Conservation (phyloP, 139 green algal species). For the Auxenochlorella pyrenoidosa region DNA sequence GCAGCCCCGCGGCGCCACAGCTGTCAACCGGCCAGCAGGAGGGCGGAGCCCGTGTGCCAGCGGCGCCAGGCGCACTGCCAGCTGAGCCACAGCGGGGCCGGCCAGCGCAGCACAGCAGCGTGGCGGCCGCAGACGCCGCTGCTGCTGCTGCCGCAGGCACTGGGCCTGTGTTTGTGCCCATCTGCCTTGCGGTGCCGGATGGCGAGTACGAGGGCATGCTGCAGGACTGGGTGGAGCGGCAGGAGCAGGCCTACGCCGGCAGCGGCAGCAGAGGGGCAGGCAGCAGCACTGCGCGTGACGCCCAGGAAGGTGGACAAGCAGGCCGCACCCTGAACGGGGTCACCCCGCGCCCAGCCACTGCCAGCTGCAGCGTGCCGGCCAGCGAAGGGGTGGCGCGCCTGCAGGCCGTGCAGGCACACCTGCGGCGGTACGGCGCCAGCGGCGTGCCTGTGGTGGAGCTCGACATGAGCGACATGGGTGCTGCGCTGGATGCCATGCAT, state of each 20-base stretch:
- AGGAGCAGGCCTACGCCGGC: slow-evolving; percentile 15
- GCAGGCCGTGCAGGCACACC: slow-evolving; percentile 67
- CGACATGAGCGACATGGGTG: slow-evolving; percentile 54
- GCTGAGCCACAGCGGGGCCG: not conserved
- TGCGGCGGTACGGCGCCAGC: slow-evolving; percentile 58
- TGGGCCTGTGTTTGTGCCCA: slow-evolving; percentile 72
- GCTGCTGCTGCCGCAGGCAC: slow-evolving; percentile 8
- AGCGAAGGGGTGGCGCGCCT: slow-evolving; percentile 30
- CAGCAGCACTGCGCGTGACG: not conserved
- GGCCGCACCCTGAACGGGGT: too few relatives aligned
- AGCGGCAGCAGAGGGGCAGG: not conserved
- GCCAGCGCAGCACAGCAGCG: not conserved
- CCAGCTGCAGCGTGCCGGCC: not conserved
- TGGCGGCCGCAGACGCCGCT: slow-evolving; percentile 15
- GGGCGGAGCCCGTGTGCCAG: too few relatives aligned
- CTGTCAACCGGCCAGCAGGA: too few relatives aligned
- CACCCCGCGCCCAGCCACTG: not conserved
- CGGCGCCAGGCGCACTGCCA: not conserved
- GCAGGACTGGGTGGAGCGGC: slow-evolving; percentile 49
- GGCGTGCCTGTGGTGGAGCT: slow-evolving; percentile 71
- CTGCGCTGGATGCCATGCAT: slow-evolving; percentile 74
- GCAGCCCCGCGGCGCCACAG: too few relatives aligned
- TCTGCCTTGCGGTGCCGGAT: slow-evolving; percentile 66
- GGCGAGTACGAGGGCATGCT: slow-evolving; percentile 63
- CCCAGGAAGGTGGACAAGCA: too few relatives aligned